Percentiles rank a stretch among this genome's conserved stretches.
Conservation (phyloP, 768 basidiomycete species). For the Tephrocybe sp. region DNA sequence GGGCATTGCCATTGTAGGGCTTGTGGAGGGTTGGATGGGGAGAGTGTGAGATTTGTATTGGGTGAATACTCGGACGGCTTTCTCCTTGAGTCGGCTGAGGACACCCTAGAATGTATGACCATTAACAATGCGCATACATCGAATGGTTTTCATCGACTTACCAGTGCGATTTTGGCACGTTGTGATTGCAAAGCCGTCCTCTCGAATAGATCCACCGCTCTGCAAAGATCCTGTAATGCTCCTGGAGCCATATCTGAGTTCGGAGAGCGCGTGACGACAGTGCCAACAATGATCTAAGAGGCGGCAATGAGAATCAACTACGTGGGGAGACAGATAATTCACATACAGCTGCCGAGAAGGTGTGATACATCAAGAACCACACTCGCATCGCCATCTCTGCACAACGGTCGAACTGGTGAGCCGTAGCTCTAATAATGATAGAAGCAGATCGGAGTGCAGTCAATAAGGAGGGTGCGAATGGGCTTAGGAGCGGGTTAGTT, state of each 20-base stretch:
- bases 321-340: constrained; percentile 1
- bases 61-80: constrained; percentile 35
- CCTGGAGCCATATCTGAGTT: constrained; percentile 45
- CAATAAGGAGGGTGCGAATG: constrained; percentile 54
- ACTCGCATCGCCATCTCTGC: constrained; percentile 45
- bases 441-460: constrained; percentile 52
- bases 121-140: not conserved
- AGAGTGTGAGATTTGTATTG: constrained; percentile 19
- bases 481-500: constrained; percentile 49
- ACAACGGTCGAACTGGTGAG: constrained; percentile 46
- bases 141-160: constrained; percentile 18
- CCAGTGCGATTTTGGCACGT: constrained; percentile 46
- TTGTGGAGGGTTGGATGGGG: constrained; percentile 5
- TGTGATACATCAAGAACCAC: constrained; percentile 50
- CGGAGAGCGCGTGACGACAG: constrained; percentile 57
- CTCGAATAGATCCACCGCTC: constrained; percentile 46
- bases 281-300: constrained; percentile 52
- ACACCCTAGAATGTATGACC: constrained; percentile 30
- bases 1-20: not conserved
- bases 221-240: constrained; percentile 46
- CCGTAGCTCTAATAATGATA: constrained; percentile 46
- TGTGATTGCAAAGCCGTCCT: constrained; percentile 39
- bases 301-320: not conserved
- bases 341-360: constrained; percentile 47
- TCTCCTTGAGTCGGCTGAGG: constrained; percentile 42